Evolutionary conservation across 1,139 yeast species (phyloP).

Genomic region (Hansenula anomala): DNA sequence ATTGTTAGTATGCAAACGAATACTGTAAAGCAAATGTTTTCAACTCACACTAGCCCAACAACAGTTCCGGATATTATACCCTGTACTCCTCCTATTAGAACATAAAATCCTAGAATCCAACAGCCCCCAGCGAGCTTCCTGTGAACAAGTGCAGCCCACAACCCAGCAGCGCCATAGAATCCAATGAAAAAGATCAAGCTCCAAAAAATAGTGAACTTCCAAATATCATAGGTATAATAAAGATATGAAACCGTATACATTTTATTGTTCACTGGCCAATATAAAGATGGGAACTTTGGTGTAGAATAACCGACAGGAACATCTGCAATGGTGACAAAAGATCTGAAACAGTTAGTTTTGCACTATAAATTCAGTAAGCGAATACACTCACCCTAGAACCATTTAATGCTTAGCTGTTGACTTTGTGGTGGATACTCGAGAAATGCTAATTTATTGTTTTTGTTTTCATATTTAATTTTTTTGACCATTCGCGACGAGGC

Average conservation of each 20-base stretch:
- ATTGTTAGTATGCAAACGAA: not conserved
- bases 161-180: slow-evolving; percentile 63
- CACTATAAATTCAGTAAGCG: not conserved
- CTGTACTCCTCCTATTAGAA: slow-evolving; percentile 53
- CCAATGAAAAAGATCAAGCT: slow-evolving; percentile 60
- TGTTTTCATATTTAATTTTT: no score
- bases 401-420: not conserved
- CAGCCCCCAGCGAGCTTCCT: slow-evolving; percentile 36
- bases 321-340: slow-evolving; percentile 32
- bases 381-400: slow-evolving; percentile 1
- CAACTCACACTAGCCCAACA: slow-evolving; percentile 54
- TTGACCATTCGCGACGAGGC: no score
- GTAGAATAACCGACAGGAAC: slow-evolving; percentile 77
- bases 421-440: no score
- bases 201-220: slow-evolving; percentile 85
- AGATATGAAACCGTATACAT: slow-evolving; percentile 51
- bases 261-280: slow-evolving; percentile 54
- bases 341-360: slow-evolving; percentile 12
- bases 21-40: not conserved
- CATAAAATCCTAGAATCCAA: slow-evolving; percentile 40
- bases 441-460: no score
- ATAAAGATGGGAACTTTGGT: slow-evolving; percentile 78
- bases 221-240: slow-evolving; percentile 69
- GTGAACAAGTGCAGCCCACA: slow-evolving; percentile 52
- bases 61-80: slow-evolving; percentile 71